Evolutionary conservation across 371 early-diverging fungal genomes (phyloP), one percentile per base, ranked within the genome.

Genomic region (Mucor lusitanicus): DNA sequence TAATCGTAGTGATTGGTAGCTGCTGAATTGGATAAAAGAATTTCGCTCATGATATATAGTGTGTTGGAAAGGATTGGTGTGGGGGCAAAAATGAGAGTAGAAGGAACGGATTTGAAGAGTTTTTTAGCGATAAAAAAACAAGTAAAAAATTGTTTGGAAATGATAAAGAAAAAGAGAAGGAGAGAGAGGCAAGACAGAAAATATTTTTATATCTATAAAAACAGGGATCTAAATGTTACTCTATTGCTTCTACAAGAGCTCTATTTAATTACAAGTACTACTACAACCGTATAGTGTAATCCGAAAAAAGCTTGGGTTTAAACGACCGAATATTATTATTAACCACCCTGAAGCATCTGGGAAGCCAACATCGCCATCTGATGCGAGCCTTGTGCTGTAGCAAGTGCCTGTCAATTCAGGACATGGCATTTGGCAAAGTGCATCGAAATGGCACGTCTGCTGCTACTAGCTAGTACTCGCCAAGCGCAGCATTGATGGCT

Each of bases 31-130:
- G 80, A 64, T 58, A 79, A 67, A 44, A 71, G 62, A 30, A 77
- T 75, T 67, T 80, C 80, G 61, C 76, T 80, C 80, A 80, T 80
- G 46, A 59, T 63, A 50, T 48, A 23, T 23, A 2, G 3, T 50
- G 17, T 63, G 25, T 44, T 32, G 44, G 11, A 68, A 64, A 64
- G 44, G 66, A 62, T 30, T 48, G 62, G 65, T 19, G 28, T 57
- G 44, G 25, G 25, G 46, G 55, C 11, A 33, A 30, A 57, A 63
- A 63, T 40, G 57, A 70, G 50, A 30, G 64, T 39, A 65, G 59
- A 64, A 25, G 59, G 48, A 59, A 42, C 13, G 64, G 37, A 35
- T 30, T 28, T 60, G 39, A 67, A 56, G 57, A 40, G 53, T 40
- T 61, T 61, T 55, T 56, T 50, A 37, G 37, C 12, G 50, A 39